Conservation (phyloP, 768 basidiomycete species). For the Lactarius psammicola region DNA sequence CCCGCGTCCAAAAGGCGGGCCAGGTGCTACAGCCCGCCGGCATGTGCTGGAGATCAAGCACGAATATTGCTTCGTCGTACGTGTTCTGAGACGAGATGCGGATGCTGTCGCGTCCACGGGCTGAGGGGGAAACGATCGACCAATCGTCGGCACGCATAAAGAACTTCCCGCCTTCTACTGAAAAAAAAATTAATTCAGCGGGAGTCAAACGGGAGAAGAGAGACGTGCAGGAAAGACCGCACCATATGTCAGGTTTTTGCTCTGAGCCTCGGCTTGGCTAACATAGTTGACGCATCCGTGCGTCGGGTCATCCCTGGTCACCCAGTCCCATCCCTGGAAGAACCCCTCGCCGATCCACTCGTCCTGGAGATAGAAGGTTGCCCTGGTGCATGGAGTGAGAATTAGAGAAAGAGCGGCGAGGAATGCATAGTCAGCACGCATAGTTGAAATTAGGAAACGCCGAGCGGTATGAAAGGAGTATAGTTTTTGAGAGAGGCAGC, state of each 20-base stretch:
- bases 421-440: constrained; percentile 36
- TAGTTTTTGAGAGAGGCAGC: constrained; percentile 27
- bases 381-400: constrained; percentile 12
- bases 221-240: constrained; percentile 20
- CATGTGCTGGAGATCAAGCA: constrained; percentile 58
- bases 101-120: constrained; percentile 57
- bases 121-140: constrained; percentile 37
- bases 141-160: constrained; percentile 55
- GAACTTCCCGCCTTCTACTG: constrained; percentile 46
- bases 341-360: constrained; percentile 42
- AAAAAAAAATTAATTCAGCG: not conserved
- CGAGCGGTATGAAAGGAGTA: constrained; percentile 29
- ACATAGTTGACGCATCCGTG: constrained; percentile 63
- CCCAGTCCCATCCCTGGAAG: constrained; percentile 47
- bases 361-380: constrained; percentile 19
- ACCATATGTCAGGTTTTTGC: constrained; percentile 49
- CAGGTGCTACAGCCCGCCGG: constrained; percentile 57
- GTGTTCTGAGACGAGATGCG: constrained; percentile 49
- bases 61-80: constrained; percentile 46
- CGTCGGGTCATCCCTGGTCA: constrained; percentile 54
- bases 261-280: constrained; percentile 42
- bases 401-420: constrained; percentile 13
- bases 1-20: constrained; percentile 63
- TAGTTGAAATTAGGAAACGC: constrained; percentile 32
- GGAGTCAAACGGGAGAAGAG: not conserved